phyloP scores from a whole-genome alignment of 2,329 filamentous ascomycete genomes.

The Lasiodiplodia gonubiensis region DNA sequence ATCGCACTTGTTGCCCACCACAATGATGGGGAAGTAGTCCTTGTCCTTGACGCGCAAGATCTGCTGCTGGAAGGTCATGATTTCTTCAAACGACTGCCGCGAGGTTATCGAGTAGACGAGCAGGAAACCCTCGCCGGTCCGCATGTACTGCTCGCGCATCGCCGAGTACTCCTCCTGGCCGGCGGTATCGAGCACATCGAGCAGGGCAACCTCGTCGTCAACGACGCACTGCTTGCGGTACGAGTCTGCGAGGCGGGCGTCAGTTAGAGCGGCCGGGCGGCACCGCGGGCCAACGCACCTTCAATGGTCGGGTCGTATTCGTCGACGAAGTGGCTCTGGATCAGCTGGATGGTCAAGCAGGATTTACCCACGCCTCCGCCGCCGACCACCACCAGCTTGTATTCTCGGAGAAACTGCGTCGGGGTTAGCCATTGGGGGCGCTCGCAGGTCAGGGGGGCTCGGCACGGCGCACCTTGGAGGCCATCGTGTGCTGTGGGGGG shows the following conservation, averaged over 20 bases:
- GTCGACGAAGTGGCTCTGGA: conserved; percentile 92
- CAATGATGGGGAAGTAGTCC: conserved; percentile 99
- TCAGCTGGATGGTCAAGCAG: conserved; percentile 90
- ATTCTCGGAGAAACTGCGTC: conserved; percentile 58
- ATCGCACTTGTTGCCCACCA: conserved; percentile 99
- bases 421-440: conserved; percentile 35
- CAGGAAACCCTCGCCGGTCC: conserved; percentile 96
- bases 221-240: conserved; percentile 99
- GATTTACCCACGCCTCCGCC: conserved; percentile 99
- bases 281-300: conserved; percentile 64
- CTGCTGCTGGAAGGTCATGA: conserved; percentile 98
- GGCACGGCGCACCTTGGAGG: conserved; percentile 43
- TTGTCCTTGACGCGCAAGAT: conserved; percentile 99
- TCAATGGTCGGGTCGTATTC: conserved; percentile 99
- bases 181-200: conserved; percentile 97
- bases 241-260: conserved; percentile 69
- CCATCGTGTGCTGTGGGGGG: conserved; percentile 38
- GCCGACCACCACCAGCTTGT: conserved; percentile 82
- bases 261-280: conserved; percentile 23
- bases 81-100: conserved; percentile 96
- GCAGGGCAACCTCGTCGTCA: conserved; percentile 94
- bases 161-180: conserved; percentile 99
- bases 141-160: conserved; percentile 99
- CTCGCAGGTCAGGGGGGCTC: conserved; percentile 6
- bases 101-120: conserved; percentile 98